Evolutionary conservation across 441 rosid species (phyloP).

Genomic region (Erodium moschatum): DNA sequence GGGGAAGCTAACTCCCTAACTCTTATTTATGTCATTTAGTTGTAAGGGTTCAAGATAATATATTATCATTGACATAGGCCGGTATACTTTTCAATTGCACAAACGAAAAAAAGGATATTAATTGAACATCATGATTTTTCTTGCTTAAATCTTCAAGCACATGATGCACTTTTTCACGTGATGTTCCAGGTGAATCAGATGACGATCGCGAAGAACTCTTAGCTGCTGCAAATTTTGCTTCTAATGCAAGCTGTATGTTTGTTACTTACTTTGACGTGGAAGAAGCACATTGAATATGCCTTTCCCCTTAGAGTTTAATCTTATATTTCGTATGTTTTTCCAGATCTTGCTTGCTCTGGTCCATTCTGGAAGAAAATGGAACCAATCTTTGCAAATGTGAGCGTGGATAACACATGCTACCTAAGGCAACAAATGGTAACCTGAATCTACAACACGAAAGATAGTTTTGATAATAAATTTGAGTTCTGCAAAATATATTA

Average conservation of each 20-base stretch:
- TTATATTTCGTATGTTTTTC: slow-evolving; percentile 21
- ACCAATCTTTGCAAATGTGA: slow-evolving; percentile 47
- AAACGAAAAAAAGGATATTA: background rate
- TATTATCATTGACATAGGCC: background rate
- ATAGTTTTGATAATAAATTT: slow-evolving; percentile 12
- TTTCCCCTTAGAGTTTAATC: background rate
- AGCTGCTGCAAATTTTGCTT: slow-evolving; percentile 77
- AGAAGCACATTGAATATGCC: slow-evolving; percentile 6
- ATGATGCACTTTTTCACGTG: slow-evolving; percentile 11
- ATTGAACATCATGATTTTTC: background rate
- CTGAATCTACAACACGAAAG: slow-evolving; percentile 2
- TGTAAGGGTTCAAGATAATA: background rate
- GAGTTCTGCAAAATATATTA: background rate
- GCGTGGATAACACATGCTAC: slow-evolving; percentile 54
- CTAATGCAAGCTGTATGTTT: slow-evolving; percentile 53
- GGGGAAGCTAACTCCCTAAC: background rate
- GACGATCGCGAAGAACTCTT: slow-evolving; percentile 78
- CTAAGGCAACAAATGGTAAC: slow-evolving; percentile 67
- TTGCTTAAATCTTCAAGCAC: background rate
- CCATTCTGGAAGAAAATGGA: slow-evolving; percentile 88
- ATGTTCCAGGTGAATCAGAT: slow-evolving; percentile 70
- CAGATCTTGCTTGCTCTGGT: slow-evolving; percentile 66
- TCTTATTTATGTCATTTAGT: background rate
- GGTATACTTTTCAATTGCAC: background rate
- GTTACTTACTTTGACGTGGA: slow-evolving; percentile 11